Evolutionary conservation across 768 basidiomycete genomes (phyloP).

Genomic region (Boletus eberwhitei): DNA sequence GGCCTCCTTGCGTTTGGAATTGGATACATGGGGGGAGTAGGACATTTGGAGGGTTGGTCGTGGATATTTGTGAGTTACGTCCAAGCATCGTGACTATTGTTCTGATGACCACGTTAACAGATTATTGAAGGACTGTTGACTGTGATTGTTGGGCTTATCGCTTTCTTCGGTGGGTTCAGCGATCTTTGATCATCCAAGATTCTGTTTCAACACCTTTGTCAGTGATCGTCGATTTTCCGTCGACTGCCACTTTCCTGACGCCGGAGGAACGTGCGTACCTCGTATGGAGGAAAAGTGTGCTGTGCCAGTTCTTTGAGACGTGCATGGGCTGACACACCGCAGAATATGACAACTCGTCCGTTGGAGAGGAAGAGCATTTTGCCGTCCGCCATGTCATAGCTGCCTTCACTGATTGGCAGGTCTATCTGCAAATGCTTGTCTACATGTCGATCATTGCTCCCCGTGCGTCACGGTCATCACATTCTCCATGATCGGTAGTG

Average conservation of each 20-base stretch:
- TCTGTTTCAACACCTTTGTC: not conserved
- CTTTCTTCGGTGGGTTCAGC: conserved; percentile 43
- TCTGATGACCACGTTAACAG: not conserved
- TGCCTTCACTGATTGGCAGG: conserved; percentile 64
- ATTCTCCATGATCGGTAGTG: not conserved
- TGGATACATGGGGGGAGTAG: conserved; percentile 46
- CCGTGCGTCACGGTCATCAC: conserved; percentile 38
- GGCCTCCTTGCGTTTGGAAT: conserved; percentile 57
- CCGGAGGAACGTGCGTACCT: conserved; percentile 16
- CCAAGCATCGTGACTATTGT: not conserved
- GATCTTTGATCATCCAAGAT: not conserved
- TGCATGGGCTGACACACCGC: conserved; percentile 49
- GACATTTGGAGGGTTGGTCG: conserved; percentile 53
- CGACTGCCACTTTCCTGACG: conserved; percentile 17
- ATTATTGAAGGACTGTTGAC: conserved; percentile 49
- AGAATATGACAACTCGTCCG: conserved; percentile 34
- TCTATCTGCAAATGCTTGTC: conserved; percentile 20
- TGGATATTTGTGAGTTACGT: conserved; percentile 57
- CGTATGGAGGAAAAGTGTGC: conserved; percentile 17
- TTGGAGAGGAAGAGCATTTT: conserved; percentile 50
- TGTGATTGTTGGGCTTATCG: conserved; percentile 50
- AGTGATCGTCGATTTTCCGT: conserved; percentile 56
- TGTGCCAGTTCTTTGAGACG: conserved; percentile 20
- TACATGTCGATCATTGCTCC: conserved; percentile 54
- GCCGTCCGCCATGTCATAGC: conserved; percentile 49